Evolutionary conservation across 345 rosid species (phyloP), one percentile per base, ranked within the genome.

Genomic region (Cardamine chenopodiifolia): DNA sequence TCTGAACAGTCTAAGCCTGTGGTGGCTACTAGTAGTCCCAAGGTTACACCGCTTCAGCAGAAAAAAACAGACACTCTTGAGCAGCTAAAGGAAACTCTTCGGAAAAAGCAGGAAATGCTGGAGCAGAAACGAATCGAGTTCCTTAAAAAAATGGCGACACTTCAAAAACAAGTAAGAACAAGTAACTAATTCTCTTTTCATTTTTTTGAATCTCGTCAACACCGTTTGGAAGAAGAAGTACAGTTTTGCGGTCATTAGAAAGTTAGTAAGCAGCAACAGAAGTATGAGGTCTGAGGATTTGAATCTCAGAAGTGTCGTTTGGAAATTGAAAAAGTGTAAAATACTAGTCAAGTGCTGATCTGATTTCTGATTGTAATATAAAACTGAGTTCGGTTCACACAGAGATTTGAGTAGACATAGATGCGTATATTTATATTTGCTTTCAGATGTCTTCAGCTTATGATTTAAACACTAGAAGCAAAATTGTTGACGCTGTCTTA

Each of bases 51-150:
- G 19, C 84, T 85, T 57, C 87, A 91, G 59, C 94, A 86, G 70
- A 92, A 89, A 83, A 92, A 95, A 81, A 70, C 89, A 47, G 96
- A 86, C 68, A 77, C 49, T 65, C 83, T 94, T 37, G 98, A 88
- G 83, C 92, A 68, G 70, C 78, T 95, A 84, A 92, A 88, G 85
- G 97, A 90, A 80, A 85, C 90, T 37, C 86, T 95, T 11, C 91
- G 90, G 56, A 90, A 87, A 84, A 95, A 92, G 85, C 99, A 84
- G 80, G 93, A 92, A 80, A 76, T 88, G 85, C 83, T 95, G 82
- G 99, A 87, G 73, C 92, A 84, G 86, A 92, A 90, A 81, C 86
- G 94, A 54, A 88, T 77, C 17, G 91, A 92, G 67, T 92, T 89
- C 78, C 86, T 86, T 48, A 89, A 86, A 48, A 81, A 87, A 73